Conservation (phyloP, 1,284 basidiomycete genomes). For the Sanghuangporus weigelae region DNA sequence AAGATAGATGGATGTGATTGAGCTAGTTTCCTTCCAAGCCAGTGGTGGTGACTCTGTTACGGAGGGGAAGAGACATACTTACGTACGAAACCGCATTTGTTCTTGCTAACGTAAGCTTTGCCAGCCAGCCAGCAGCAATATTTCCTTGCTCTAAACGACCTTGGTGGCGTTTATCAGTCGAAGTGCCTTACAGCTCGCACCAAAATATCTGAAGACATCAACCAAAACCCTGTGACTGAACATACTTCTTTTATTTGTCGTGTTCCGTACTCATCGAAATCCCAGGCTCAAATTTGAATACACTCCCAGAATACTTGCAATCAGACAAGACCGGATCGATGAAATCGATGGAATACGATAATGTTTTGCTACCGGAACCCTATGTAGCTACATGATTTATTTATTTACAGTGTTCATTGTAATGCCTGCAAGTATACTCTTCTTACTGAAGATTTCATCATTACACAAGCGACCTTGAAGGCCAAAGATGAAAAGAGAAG, state of each 20-base stretch:
- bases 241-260: not conserved
- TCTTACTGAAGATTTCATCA: not conserved
- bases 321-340: not conserved
- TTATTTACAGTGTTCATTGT: conserved; percentile 12
- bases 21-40: not conserved
- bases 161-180: not conserved
- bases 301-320: not conserved
- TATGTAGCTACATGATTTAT: conserved; percentile 9
- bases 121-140: not conserved
- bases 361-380: conserved; percentile 9
- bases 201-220: not conserved
- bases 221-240: not conserved
- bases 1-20: too few species aligned
- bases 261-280: not conserved
- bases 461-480: not conserved
- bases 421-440: conserved; percentile 1
- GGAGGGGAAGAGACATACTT: not conserved
- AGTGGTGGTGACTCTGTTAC: not conserved
- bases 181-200: not conserved
- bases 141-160: not conserved
- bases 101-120: too few species aligned
- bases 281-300: not conserved
- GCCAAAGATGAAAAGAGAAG: not conserved
- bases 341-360: conserved; percentile 4
- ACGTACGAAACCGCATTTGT: too few species aligned